phyloP scores from a whole-genome alignment of 176 grass and related monocot species.

The Oryza officinalis region DNA sequence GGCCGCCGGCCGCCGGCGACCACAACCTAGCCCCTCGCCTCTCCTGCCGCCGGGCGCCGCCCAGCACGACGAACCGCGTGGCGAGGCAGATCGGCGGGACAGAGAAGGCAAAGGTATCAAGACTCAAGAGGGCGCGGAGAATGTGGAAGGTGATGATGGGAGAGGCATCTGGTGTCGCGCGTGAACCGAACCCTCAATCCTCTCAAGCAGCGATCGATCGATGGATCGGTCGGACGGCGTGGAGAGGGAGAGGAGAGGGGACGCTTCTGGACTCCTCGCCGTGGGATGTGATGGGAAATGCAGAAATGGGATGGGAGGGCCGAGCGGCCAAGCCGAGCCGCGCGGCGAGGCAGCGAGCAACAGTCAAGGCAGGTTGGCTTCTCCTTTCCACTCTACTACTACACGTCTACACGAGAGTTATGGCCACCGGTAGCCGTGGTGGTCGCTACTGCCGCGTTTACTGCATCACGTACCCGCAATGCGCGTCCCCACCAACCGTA shows the following conservation, averaged over 20 bases:
- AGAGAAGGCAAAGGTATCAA: neutral
- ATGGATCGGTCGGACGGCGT: neutral
- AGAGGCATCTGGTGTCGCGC: no score
- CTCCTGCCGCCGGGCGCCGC: neutral
- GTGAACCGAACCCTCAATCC: neutral
- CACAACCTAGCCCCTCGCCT: neutral
- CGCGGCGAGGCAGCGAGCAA: slow-evolving; percentile 34
- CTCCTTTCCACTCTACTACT: neutral
- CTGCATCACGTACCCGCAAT: neutral
- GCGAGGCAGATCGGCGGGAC: neutral
- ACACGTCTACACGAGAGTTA: neutral
- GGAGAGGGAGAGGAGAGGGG: neutral
- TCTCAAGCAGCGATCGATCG: slow-evolving; percentile 2
- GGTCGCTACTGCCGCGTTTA: neutral
- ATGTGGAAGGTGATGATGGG: neutral
- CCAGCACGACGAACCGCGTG: neutral
- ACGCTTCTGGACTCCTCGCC: slow-evolving; percentile 30
- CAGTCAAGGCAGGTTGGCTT: slow-evolving; percentile 5
- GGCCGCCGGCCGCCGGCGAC: neutral
- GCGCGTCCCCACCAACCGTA: neutral
- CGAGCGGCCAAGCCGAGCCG: neutral
- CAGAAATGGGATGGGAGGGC: neutral
- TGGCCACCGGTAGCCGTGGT: neutral
- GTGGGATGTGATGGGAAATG: neutral
- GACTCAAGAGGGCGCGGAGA: neutral